phyloP scores from a whole-genome alignment of 2,329 filamentous ascomycete species.

The Colletotrichum lupini region DNA sequence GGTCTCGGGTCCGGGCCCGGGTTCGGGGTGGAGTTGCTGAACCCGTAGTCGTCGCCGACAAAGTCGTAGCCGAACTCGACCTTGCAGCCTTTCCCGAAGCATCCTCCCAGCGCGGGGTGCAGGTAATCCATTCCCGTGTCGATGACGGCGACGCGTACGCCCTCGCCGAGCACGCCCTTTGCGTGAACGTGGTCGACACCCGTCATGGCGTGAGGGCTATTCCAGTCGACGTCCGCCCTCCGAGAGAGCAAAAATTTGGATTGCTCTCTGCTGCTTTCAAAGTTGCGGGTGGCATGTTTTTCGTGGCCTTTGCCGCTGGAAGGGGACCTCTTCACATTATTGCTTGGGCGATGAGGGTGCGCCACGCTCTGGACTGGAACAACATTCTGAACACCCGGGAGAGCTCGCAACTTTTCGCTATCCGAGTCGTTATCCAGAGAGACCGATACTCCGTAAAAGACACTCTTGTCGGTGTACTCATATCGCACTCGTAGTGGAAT shows the following conservation, averaged over 20 bases:
- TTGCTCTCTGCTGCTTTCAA: neutral
- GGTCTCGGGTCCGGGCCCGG: conserved; percentile 38
- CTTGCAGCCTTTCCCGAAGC: conserved; percentile 33
- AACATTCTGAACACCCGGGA: conserved; percentile 12
- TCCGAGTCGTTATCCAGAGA: neutral
- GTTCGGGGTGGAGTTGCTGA: neutral
- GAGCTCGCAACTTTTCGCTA: neutral
- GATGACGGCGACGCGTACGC: conserved; percentile 24
- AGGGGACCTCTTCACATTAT: neutral
- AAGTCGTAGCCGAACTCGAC: conserved; percentile 37
- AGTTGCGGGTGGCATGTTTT: too few species aligned
- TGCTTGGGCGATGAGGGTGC: conserved; percentile 3
- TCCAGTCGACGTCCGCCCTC: neutral
- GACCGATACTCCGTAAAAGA: conserved; percentile 20
- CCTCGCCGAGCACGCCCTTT: conserved; percentile 14
- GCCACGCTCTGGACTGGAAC: neutral
- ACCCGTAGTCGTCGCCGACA: conserved; percentile 37
- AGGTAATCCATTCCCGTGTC: conserved; percentile 27
- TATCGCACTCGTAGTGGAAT: conserved; percentile 13
- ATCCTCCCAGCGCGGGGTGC: conserved; percentile 19
- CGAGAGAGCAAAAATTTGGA: neutral
- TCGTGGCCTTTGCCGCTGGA: neutral
- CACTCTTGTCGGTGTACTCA: conserved; percentile 8
- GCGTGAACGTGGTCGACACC: conserved; percentile 21
- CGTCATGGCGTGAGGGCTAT: conserved; percentile 26